Percentiles rank a stretch among this genome's conserved stretches.
These are phyloP conservation scores for Podochytrium sp. DNA, from an alignment of 192 early-diverging fungal species.

Conservation along the genomic window DNA sequence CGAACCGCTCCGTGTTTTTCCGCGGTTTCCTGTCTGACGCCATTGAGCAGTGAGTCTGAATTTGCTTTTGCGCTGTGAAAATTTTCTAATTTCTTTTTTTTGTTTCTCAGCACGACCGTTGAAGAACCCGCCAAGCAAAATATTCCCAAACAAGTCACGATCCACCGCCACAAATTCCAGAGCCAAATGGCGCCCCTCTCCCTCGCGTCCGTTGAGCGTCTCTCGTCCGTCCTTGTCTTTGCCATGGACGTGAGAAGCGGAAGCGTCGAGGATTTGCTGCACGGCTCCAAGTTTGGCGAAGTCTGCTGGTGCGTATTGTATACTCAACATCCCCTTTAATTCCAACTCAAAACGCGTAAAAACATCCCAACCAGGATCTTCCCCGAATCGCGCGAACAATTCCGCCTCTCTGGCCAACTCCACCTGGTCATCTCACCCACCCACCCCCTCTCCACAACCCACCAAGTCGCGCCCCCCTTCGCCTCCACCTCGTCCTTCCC, in stretches of 20 bases:
- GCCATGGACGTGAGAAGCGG: conserved; percentile 34
- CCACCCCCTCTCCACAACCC: conserved; percentile 13
- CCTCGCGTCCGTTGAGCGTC: conserved; percentile 4
- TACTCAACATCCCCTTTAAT: background rate
- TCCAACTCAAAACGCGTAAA: background rate
- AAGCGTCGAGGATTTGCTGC: conserved; percentile 34
- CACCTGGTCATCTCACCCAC: conserved; percentile 36
- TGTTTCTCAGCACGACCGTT: background rate
- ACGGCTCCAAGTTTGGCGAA: conserved; percentile 41
- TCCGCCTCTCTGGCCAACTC: conserved; percentile 34
- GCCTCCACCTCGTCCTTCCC: conserved; percentile 14
- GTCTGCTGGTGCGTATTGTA: conserved; percentile 39
- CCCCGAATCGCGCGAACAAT: conserved; percentile 35
- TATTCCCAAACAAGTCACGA: background rate
- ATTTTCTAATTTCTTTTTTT: background rate
- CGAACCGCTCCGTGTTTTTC: conserved; percentile 41
- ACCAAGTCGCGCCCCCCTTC: conserved; percentile 16
- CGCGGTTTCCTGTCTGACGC: conserved; percentile 38
- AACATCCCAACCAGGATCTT: conserved; percentile 28
- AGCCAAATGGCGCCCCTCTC: background rate
- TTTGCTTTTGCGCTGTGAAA: background rate
- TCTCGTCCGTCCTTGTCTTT: conserved; percentile 37
- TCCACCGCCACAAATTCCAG: conserved; percentile 2
- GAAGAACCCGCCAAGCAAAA: background rate
- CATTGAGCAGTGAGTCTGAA: background rate